These are phyloP conservation scores for Oryza glumipatula DNA, from an alignment of 176 grass and related monocot species.

Conservation along the genomic window DNA sequence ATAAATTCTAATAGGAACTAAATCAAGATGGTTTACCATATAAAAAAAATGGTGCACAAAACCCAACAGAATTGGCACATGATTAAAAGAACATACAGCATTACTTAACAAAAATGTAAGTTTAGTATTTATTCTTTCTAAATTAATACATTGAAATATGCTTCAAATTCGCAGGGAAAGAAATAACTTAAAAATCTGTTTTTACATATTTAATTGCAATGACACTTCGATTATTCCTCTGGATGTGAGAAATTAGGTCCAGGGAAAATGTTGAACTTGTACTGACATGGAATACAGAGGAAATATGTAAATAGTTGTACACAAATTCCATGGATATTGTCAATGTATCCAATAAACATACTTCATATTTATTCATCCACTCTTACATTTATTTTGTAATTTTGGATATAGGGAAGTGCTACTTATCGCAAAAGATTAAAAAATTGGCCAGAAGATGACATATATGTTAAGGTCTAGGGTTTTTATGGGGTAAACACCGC, in stretches of 20 bases:
- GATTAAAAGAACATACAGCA: neutral
- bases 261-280: neutral
- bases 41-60: conserved; percentile 29
- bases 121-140: neutral
- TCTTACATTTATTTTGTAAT: neutral
- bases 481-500: too few species aligned
- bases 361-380: neutral
- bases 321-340: neutral
- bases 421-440: neutral
- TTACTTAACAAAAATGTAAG: neutral
- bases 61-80: neutral
- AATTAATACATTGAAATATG: neutral
- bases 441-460: neutral
- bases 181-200: neutral
- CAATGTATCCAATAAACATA: neutral
- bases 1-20: conserved; percentile 23
- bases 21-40: neutral
- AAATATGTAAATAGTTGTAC: neutral
- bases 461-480: neutral
- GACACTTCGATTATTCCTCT: conserved; percentile 8
- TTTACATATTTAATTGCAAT: conserved; percentile 11
- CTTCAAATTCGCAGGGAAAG: neutral
- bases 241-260: neutral
- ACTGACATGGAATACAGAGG: neutral
- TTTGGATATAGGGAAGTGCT: neutral